A percentile compares a stretch with the other conserved stretches of the same genome.
phyloP scores from a whole-genome alignment of 2,329 filamentous ascomycete species.

The Xylariales sp. region DNA sequence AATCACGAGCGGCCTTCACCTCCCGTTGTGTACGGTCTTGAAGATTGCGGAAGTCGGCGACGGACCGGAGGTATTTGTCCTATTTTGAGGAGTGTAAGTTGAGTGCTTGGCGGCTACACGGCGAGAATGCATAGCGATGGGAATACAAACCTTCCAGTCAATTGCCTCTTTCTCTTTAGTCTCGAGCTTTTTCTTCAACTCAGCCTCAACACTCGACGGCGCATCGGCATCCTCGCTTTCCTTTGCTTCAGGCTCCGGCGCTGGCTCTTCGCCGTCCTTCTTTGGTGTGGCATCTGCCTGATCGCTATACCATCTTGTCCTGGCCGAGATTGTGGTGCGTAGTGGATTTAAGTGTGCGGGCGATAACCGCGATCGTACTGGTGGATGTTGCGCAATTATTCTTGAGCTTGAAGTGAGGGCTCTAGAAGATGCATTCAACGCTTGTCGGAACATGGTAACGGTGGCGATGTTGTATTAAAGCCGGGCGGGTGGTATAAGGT shows the following conservation, averaged over 20 bases:
- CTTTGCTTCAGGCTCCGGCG: slow-evolving; percentile 53
- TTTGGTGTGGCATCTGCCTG: slow-evolving; percentile 54
- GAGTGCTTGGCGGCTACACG: slow-evolving; percentile 18
- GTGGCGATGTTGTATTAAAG: slow-evolving; percentile 17
- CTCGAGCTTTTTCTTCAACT: slow-evolving; percentile 74
- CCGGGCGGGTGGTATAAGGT: slow-evolving; percentile 16
- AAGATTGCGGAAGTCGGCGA: slow-evolving; percentile 98
- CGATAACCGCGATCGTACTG: slow-evolving; percentile 59
- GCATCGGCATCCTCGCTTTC: slow-evolving; percentile 44
- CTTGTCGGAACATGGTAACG: slow-evolving; percentile 49
- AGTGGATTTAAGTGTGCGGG: slow-evolving; percentile 52
- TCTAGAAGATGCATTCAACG: slow-evolving; percentile 47
- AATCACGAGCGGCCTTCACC: slow-evolving; percentile 86
- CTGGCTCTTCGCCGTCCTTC: slow-evolving; percentile 54
- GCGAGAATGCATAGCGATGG: slow-evolving; percentile 1
- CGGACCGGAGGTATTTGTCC: slow-evolving; percentile 94
- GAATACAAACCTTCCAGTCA: slow-evolving; percentile 83
- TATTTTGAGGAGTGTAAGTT: slow-evolving; percentile 53
- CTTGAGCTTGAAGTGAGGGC: slow-evolving; percentile 47
- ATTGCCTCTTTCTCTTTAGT: slow-evolving; percentile 77
- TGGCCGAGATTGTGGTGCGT: slow-evolving; percentile 42
- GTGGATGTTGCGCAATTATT: slow-evolving; percentile 62
- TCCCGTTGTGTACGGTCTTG: slow-evolving; percentile 95
- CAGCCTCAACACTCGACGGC: slow-evolving; percentile 59
- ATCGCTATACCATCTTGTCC: slow-evolving; percentile 53